Conservation (phyloP, 441 rosid genomes). For the Pelargonium citronellum region DNA sequence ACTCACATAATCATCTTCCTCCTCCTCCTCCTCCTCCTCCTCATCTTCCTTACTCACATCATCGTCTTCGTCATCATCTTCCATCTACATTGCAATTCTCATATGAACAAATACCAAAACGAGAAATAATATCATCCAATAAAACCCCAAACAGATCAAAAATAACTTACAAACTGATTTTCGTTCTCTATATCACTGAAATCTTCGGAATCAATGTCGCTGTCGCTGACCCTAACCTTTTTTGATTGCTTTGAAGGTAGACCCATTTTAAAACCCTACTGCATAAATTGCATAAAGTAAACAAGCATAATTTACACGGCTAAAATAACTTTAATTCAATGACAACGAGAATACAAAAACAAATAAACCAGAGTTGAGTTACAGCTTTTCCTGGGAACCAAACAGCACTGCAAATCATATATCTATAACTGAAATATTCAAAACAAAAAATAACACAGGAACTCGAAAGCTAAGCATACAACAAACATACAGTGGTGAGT, state of each 20-base stretch:
- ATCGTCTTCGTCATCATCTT: constrained; percentile 13
- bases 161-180: constrained; percentile 18
- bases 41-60: constrained; percentile 21
- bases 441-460: too few relatives aligned
- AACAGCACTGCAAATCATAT: too few relatives aligned
- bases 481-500: too few relatives aligned
- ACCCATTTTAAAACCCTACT: constrained; percentile 28
- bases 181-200: constrained; percentile 31
- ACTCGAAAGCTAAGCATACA: too few relatives aligned
- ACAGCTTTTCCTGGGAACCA: too few relatives aligned
- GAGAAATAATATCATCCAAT: background rate
- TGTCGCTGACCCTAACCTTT: constrained; percentile 27
- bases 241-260: constrained; percentile 34
- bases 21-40: constrained; percentile 20
- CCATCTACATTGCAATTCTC: constrained; percentile 17
- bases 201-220: constrained; percentile 34
- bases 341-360: too few relatives aligned
- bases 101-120: constrained; percentile 4
- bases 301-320: too few relatives aligned
- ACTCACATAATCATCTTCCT: constrained; percentile 11
- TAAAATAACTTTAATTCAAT: too few relatives aligned
- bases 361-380: too few relatives aligned
- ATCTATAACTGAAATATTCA: too few relatives aligned
- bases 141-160: background rate
- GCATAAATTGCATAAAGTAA: background rate